phyloP scores from a whole-genome alignment of 1,284 basidiomycete species.

The Stygiomarasmius scandens region DNA sequence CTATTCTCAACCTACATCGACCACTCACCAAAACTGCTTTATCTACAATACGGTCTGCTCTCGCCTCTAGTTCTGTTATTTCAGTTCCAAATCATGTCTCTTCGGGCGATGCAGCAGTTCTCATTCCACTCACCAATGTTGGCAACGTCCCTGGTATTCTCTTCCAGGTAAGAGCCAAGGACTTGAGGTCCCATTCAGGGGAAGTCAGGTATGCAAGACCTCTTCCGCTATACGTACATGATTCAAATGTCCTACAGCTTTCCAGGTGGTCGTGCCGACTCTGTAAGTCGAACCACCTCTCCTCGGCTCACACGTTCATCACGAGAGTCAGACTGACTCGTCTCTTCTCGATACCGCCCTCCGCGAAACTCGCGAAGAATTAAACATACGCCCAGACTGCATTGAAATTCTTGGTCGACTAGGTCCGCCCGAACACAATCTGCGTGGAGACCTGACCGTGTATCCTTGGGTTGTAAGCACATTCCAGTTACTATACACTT shows the following conservation, averaged over 20 bases:
- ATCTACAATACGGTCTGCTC: background rate
- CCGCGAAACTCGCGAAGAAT: slow-evolving; percentile 75
- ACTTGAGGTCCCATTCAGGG: slow-evolving; percentile 72
- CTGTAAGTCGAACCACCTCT: slow-evolving; percentile 39
- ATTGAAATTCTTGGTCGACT: slow-evolving; percentile 69
- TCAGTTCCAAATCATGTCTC: background rate
- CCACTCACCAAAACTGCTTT: background rate
- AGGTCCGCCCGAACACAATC: slow-evolving; percentile 62
- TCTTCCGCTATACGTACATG: background rate
- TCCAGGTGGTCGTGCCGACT: slow-evolving; percentile 75
- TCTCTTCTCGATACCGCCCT: slow-evolving; percentile 62
- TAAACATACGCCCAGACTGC: slow-evolving; percentile 59
- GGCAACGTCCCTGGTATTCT: slow-evolving; percentile 64
- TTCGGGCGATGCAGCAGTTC: slow-evolving; percentile 60
- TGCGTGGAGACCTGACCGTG: slow-evolving; percentile 61
- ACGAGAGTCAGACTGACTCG: slow-evolving; percentile 49
- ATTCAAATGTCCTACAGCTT: slow-evolving; percentile 50
- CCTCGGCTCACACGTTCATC: slow-evolving; percentile 1
- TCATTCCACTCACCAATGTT: slow-evolving; percentile 78
- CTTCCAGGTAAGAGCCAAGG: slow-evolving; percentile 69
- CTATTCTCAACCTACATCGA: background rate
- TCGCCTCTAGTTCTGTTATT: background rate
- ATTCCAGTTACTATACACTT: no score
- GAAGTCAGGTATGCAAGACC: slow-evolving; percentile 70
- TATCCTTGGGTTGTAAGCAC: slow-evolving; percentile 79